Percentiles rank a stretch among this genome's conserved stretches.
Conservation (phyloP, 805 yeast genomes). For the Lachancea sp. region DNA sequence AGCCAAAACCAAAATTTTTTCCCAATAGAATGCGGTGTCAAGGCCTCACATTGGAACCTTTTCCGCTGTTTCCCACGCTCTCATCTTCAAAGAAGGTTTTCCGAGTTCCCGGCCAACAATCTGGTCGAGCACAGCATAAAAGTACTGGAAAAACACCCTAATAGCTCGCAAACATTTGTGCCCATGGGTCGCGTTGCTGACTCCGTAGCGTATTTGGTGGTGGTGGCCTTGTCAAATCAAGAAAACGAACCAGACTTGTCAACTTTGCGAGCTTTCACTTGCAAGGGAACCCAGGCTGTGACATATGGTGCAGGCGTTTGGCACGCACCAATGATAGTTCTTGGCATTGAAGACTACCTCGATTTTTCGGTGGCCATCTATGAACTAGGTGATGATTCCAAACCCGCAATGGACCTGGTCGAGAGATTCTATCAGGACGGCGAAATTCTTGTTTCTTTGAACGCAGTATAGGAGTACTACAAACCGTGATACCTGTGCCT, state of each 20-base stretch:
- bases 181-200: conserved; percentile 75
- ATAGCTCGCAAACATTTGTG: conserved; percentile 79
- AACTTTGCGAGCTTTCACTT: conserved; percentile 59
- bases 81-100: conserved; percentile 40
- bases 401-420: conserved; percentile 55
- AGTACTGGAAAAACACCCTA: conserved; percentile 88
- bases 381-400: conserved; percentile 72
- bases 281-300: conserved; percentile 80
- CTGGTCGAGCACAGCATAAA: conserved; percentile 41
- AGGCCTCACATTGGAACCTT: conserved; percentile 69
- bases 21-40: conserved; percentile 36
- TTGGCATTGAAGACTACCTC: conserved; percentile 44
- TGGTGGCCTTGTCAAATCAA: conserved; percentile 59
- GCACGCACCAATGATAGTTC: conserved; percentile 96
- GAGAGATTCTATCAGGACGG: conserved; percentile 55
- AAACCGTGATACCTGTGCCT: no score
- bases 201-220: conserved; percentile 61
- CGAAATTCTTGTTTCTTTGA: neutral
- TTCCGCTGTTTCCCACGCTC: conserved; percentile 75
- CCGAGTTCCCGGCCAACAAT: neutral
- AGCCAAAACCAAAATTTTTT: conserved; percentile 58
- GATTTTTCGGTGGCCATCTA: conserved; percentile 88
- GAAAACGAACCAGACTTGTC: conserved; percentile 56
- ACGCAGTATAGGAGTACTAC: neutral
- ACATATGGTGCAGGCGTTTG: conserved; percentile 76